Evolutionary conservation across 2,329 filamentous ascomycete genomes (phyloP).

Genomic region (Aulographum hederae): DNA sequence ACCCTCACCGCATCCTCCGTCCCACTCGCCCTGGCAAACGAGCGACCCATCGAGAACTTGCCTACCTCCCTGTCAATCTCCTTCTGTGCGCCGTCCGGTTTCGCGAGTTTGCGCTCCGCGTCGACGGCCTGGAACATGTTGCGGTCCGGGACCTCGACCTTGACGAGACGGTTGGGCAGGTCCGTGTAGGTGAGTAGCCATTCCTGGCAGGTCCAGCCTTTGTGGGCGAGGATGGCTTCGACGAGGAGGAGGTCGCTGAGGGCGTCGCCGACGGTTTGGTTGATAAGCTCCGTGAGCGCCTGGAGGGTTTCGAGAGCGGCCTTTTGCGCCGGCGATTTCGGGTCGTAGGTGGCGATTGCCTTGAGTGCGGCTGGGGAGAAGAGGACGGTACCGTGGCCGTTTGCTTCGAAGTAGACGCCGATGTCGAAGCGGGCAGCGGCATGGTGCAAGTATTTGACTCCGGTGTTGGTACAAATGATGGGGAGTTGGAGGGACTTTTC

Average conservation of each 20-base stretch:
- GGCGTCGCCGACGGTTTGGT: constrained; percentile 94
- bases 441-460: constrained; percentile 94
- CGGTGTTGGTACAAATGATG: constrained; percentile 83
- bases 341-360: constrained; percentile 59
- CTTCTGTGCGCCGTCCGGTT: constrained; percentile 60
- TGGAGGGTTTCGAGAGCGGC: constrained; percentile 71
- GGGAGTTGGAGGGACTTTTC: constrained; percentile 74
- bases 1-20: constrained; percentile 94
- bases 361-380: constrained; percentile 75
- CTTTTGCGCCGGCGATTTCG: constrained; percentile 81
- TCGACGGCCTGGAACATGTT: constrained; percentile 82
- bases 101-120: constrained; percentile 72
- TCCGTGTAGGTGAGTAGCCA: constrained; percentile 90
- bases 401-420: constrained; percentile 96
- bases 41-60: constrained; percentile 77
- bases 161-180: constrained; percentile 85
- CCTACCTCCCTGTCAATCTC: constrained; percentile 76
- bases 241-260: constrained; percentile 92
- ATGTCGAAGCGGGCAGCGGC: constrained; percentile 91
- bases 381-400: constrained; percentile 90
- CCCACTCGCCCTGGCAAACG: constrained; percentile 82
- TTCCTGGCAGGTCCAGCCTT: constrained; percentile 73
- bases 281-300: constrained; percentile 79
- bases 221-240: constrained; percentile 90
- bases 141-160: constrained; percentile 76